phyloP scores from a whole-genome alignment of 768 basidiomycete species.

The Xerocomus spinulosus region DNA sequence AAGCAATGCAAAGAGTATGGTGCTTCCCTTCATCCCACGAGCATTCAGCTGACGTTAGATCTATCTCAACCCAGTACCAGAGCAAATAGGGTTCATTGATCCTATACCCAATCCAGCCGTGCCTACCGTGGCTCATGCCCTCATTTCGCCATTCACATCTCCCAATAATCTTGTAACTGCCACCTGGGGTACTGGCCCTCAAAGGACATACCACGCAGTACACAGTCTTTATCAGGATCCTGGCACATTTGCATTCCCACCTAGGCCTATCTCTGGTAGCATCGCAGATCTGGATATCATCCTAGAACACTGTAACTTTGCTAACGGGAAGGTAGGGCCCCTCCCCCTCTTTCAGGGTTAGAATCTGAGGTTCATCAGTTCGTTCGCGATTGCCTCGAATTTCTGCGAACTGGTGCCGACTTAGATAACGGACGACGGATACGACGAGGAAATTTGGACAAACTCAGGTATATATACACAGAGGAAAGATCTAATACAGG shows the following conservation, averaged over 20 bases:
- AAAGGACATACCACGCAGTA: conserved; percentile 53
- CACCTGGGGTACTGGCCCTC: conserved; percentile 66
- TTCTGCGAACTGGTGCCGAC: conserved; percentile 79
- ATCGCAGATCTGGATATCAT: conserved; percentile 87
- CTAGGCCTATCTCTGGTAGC: conserved; percentile 74
- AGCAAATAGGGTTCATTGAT: not conserved
- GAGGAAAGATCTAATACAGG: conserved; percentile 38
- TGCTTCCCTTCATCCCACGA: not conserved
- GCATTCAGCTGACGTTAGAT: not conserved
- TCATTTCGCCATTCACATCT: conserved; percentile 46
- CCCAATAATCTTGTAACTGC: conserved; percentile 32
- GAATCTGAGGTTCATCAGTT: conserved; percentile 44
- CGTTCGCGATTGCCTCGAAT: conserved; percentile 93
- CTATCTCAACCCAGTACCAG: not conserved
- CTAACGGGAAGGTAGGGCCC: conserved; percentile 52
- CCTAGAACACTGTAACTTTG: conserved; percentile 82
- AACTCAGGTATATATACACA: conserved; percentile 79
- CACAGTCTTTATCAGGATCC: conserved; percentile 58
- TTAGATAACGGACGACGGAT: conserved; percentile 73
- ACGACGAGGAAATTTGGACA: conserved; percentile 58
- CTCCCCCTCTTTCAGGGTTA: not conserved
- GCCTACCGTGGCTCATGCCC: not conserved
- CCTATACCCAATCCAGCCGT: not conserved
- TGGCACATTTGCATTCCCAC: conserved; percentile 31
- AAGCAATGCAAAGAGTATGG: conserved; percentile 43